Percentiles rank a stretch among this genome's conserved stretches.
Evolutionary conservation across 2,329 filamentous ascomycete genomes (phyloP).

Genomic region (Fusarium compactum): DNA sequence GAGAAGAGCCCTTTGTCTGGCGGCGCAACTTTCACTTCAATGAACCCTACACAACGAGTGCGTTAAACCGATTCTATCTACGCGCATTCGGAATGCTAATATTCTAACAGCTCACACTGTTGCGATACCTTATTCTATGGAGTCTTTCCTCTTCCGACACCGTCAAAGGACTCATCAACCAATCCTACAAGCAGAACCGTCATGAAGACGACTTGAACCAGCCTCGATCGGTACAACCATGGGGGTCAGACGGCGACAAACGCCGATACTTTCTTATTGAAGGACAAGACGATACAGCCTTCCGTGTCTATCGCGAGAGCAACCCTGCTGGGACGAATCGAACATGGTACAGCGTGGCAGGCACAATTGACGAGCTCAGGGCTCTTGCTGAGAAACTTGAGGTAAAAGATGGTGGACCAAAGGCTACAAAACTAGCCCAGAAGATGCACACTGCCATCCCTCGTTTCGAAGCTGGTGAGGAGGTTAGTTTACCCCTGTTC

Average conservation of each 20-base stretch:
- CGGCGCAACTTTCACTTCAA: constrained; percentile 81
- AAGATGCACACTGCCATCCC: constrained; percentile 85
- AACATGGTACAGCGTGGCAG: constrained; percentile 94
- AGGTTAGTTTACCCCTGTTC: constrained; percentile 65
- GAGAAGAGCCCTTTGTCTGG: constrained; percentile 85
- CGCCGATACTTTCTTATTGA: constrained; percentile 94
- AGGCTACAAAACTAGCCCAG: constrained; percentile 80
- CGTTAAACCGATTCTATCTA: constrained; percentile 39
- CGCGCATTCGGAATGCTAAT: constrained; percentile 15
- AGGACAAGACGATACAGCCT: constrained; percentile 92
- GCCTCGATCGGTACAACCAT: constrained; percentile 87
- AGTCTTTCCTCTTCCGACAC: constrained; percentile 87
- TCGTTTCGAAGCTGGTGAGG: constrained; percentile 92
- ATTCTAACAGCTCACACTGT: constrained; percentile 75
- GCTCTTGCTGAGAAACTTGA: constrained; percentile 80
- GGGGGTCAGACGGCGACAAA: constrained; percentile 91
- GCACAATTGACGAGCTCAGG: constrained; percentile 87
- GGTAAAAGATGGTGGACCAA: constrained; percentile 80
- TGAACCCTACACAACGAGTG: constrained; percentile 87
- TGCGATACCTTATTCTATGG: constrained; percentile 89
- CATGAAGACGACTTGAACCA: constrained; percentile 86
- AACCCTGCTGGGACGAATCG: constrained; percentile 80
- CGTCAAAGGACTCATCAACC: constrained; percentile 83
- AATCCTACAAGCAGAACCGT: constrained; percentile 88
- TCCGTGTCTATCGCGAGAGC: constrained; percentile 93